Conservation (phyloP, 176 grass and related monocot species). For the Puya raimondii region DNA sequence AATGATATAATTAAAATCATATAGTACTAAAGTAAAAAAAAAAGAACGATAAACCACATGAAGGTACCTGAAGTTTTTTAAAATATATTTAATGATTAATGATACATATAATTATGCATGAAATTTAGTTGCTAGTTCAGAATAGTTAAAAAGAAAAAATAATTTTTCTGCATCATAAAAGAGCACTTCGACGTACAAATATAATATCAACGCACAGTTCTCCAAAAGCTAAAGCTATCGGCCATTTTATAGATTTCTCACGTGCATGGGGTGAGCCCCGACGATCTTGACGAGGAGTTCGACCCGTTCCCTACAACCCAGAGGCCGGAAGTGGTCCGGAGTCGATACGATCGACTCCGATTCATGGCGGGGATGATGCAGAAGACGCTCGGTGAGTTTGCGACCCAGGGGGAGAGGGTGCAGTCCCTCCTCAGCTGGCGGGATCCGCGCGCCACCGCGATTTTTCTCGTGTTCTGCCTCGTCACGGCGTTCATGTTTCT, state of each 20-base stretch:
- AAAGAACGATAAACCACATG: too few species aligned
- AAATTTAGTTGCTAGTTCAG: too few species aligned
- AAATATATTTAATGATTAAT: too few species aligned
- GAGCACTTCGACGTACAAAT: too few species aligned
- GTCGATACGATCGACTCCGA: slow-evolving; percentile 77
- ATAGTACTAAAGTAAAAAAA: too few species aligned
- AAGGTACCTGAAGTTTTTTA: too few species aligned
- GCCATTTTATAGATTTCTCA: slow-evolving; percentile 15
- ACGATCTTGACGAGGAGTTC: slow-evolving; percentile 96
- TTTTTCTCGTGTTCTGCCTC: slow-evolving; percentile 80
- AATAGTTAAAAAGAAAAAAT: too few species aligned
- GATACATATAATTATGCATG: too few species aligned
- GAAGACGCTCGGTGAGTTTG: slow-evolving; percentile 42
- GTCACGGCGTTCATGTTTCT: slow-evolving; percentile 41
- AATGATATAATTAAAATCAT: too few species aligned
- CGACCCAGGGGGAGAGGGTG: slow-evolving; percentile 82
- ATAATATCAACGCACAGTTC: too few species aligned
- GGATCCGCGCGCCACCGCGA: slow-evolving; percentile 75
- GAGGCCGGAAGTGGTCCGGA: slow-evolving; percentile 40
- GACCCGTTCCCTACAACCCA: slow-evolving; percentile 70
- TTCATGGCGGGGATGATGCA: slow-evolving; percentile 74
- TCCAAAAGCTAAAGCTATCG: too few species aligned
- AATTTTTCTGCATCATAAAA: too few species aligned
- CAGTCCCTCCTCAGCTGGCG: slow-evolving; percentile 83
- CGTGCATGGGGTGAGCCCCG: slow-evolving; percentile 43